A percentile compares a stretch with the other conserved stretches of the same genome.
Conservation (phyloP, 306 rosid genomes). For the Quercus suber region DNA sequence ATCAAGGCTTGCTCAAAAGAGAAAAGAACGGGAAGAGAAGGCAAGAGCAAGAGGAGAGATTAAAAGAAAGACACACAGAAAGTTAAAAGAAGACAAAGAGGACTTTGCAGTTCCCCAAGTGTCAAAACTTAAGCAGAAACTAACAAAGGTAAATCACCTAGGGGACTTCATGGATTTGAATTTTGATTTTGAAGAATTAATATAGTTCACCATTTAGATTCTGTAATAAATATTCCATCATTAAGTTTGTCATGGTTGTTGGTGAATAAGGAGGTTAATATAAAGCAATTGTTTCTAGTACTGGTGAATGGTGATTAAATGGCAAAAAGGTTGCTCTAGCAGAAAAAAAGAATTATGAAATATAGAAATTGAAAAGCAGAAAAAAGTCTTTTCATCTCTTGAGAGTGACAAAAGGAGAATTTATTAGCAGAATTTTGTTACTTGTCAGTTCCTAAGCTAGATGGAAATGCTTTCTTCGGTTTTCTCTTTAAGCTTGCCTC, state of each 20-base stretch:
- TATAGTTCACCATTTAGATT: conserved; percentile 10
- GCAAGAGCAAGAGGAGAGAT: conserved; percentile 19
- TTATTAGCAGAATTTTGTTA: too few relatives aligned
- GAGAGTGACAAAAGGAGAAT: too few relatives aligned
- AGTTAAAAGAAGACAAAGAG: conserved; percentile 25
- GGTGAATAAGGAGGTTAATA: conserved; percentile 12
- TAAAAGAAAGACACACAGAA: conserved; percentile 21
- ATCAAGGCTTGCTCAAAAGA: conserved; percentile 37
- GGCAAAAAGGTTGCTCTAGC: background rate
- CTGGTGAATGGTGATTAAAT: background rate
- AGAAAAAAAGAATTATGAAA: background rate
- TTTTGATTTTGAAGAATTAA: background rate
- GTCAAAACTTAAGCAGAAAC: conserved; percentile 34
- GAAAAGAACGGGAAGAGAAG: conserved; percentile 29
- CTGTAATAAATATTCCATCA: conserved; percentile 1
- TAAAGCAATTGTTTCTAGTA: conserved; percentile 11
- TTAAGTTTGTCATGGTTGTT: conserved; percentile 6
- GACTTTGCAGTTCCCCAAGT: conserved; percentile 33
- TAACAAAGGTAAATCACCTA: conserved; percentile 44
- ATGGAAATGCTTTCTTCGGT: background rate
- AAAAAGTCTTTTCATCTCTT: too few relatives aligned
- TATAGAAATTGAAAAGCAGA: background rate
- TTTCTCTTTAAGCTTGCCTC: background rate
- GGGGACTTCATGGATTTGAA: background rate
- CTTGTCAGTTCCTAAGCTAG: background rate